Evolutionary conservation across 257 asterid species (phyloP).

Genomic region (Catharanthus roseus): DNA sequence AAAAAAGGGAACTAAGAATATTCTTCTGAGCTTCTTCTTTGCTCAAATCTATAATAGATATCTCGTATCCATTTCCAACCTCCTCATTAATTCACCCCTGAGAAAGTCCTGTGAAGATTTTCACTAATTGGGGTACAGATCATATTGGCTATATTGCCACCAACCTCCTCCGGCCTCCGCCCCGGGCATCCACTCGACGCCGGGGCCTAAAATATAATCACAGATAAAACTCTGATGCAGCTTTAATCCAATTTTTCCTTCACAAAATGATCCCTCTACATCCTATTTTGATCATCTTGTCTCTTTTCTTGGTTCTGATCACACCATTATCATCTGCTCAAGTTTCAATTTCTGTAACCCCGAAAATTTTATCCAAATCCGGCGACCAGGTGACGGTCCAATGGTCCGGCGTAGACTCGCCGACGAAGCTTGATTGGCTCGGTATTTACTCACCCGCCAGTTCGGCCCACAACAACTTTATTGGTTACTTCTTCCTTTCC

Average conservation of each 20-base stretch:
- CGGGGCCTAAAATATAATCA: background rate
- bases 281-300: slow-evolving; percentile 10
- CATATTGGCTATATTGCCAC: no score
- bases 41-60: background rate
- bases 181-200: background rate
- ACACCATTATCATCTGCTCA: slow-evolving; percentile 28
- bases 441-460: slow-evolving; percentile 75
- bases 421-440: slow-evolving; percentile 75
- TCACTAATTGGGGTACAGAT: background rate
- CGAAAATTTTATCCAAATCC: slow-evolving; percentile 48
- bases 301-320: slow-evolving; percentile 17
- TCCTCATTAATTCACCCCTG: background rate
- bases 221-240: background rate
- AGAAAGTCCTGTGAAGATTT: background rate
- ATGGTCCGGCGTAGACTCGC: slow-evolving; percentile 72
- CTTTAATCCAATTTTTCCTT: background rate
- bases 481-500: slow-evolving; percentile 73
- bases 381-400: slow-evolving; percentile 56
- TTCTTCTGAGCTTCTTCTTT: no score
- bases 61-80: background rate
- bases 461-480: slow-evolving; percentile 52
- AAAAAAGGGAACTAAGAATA: no score
- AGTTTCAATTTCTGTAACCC: slow-evolving; percentile 40
- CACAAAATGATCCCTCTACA: slow-evolving; percentile 6
- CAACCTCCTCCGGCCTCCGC: background rate